phyloP scores from a whole-genome alignment of 108 stramenopile genomes.

The Stephanodiscus triporus region DNA sequence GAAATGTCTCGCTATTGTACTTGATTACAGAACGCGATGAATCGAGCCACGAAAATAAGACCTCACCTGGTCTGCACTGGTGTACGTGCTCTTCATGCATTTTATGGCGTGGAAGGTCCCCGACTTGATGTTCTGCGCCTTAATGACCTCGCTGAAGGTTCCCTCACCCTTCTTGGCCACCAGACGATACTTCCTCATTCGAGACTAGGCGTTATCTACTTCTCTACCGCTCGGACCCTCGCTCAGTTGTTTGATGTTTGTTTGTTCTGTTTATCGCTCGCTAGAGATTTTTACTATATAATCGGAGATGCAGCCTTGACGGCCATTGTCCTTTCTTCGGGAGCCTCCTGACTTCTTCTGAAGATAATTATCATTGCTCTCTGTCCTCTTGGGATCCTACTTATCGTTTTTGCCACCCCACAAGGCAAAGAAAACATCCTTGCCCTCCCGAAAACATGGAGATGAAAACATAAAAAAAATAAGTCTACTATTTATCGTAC shows the following conservation, averaged over 20 bases:
- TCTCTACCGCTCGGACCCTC: background rate
- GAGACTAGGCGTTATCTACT: background rate
- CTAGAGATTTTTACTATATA: too few relatives aligned
- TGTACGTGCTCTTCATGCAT: conserved; percentile 88
- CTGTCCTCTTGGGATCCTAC: too few relatives aligned
- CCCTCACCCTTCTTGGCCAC: conserved; percentile 90
- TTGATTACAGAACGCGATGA: background rate
- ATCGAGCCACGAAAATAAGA: background rate
- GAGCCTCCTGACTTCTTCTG: too few relatives aligned
- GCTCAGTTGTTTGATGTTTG: background rate
- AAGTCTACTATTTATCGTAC: too few relatives aligned
- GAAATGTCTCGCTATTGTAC: background rate
- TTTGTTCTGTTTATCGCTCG: too few relatives aligned
- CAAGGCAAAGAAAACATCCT: too few relatives aligned
- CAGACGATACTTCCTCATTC: conserved; percentile 81
- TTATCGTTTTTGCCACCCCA: too few relatives aligned
- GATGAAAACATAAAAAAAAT: too few relatives aligned
- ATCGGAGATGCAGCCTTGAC: too few relatives aligned
- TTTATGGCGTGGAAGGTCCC: conserved; percentile 86
- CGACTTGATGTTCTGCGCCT: conserved; percentile 83
- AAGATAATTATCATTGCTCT: too few relatives aligned
- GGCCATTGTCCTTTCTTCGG: too few relatives aligned
- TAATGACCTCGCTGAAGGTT: conserved; percentile 87
- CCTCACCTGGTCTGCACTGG: conserved; percentile 78
- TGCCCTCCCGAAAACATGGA: too few relatives aligned